Conservation (phyloP, 228 moss, liverwort and hornwort genomes). For the Sphagnum fallax region DNA sequence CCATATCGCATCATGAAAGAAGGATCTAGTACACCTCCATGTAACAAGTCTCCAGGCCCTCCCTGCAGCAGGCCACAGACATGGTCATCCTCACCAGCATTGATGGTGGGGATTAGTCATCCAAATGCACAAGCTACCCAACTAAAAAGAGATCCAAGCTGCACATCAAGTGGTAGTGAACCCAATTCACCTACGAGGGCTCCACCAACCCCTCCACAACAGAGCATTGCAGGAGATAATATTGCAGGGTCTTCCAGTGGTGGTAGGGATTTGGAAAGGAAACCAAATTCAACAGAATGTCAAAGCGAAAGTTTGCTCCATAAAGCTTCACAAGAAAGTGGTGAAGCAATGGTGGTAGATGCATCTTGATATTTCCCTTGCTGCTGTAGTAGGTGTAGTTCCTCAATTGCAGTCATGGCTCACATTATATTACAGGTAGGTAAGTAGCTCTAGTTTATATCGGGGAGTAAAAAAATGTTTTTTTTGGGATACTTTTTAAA, state of each 20-base stretch:
- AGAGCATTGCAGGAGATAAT: slow-evolving; percentile 18
- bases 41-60: slow-evolving; percentile 12
- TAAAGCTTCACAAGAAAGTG: neutral
- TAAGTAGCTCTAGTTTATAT: too few relatives aligned
- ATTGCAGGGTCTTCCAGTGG: slow-evolving; percentile 16
- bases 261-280: slow-evolving; percentile 6
- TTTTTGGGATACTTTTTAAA: too few relatives aligned
- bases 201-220: slow-evolving; percentile 22
- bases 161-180: slow-evolving; percentile 17
- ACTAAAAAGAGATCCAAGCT: slow-evolving; percentile 8
- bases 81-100: slow-evolving; percentile 22
- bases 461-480: too few relatives aligned
- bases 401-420: too few relatives aligned
- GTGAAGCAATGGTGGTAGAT: slow-evolving; percentile 14
- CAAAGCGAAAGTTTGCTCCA: slow-evolving; percentile 12
- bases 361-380: slow-evolving; percentile 9
- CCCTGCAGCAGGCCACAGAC: slow-evolving; percentile 17
- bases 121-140: slow-evolving; percentile 9
- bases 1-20: slow-evolving; percentile 23
- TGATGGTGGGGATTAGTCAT: slow-evolving; percentile 3
- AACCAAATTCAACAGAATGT: slow-evolving; percentile 1
- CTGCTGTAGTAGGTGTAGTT: neutral
- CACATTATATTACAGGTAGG: too few relatives aligned
- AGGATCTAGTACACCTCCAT: slow-evolving; percentile 15
- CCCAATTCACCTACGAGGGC: slow-evolving; percentile 26